phyloP scores from a whole-genome alignment of 345 rosid species.

The Theobroma cacao region DNA sequence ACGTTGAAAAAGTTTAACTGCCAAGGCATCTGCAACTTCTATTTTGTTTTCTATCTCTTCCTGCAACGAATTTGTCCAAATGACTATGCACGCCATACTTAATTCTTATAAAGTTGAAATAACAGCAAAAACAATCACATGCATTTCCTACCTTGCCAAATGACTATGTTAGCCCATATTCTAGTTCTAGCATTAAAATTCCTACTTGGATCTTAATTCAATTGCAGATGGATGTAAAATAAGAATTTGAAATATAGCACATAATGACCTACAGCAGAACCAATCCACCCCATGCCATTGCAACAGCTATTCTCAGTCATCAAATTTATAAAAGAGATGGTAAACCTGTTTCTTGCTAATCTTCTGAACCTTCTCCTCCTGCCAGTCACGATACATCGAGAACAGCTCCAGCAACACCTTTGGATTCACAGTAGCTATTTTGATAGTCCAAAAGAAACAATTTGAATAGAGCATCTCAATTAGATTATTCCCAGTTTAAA shows the following conservation, averaged over 20 bases:
- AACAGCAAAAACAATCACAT: not conserved
- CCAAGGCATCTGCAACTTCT: constrained; percentile 91
- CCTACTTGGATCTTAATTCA: constrained; percentile 11
- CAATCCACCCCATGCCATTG: constrained; percentile 1
- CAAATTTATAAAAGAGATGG: not conserved
- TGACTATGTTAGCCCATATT: not conserved
- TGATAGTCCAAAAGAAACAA: constrained; percentile 4
- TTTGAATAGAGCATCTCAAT: not conserved
- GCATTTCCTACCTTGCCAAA: not conserved
- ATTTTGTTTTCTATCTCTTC: constrained; percentile 91
- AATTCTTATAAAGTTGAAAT: not conserved
- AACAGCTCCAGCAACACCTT: constrained; percentile 80
- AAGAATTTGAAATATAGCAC: not conserved
- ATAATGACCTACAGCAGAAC: not conserved
- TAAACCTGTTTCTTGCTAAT: constrained; percentile 77
- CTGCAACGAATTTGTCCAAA: constrained; percentile 38
- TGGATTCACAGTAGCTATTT: constrained; percentile 67
- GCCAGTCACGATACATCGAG: constrained; percentile 80
- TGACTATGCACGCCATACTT: not conserved
- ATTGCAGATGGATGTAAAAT: not conserved
- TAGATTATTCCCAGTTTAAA: not conserved
- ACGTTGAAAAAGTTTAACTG: constrained; percentile 78
- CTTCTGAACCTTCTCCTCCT: constrained; percentile 53
- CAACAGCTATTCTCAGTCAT: not conserved
- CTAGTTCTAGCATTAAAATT: constrained; percentile 9